These are phyloP conservation scores for Pythium folliculosum DNA, from an alignment of 352 stramenopile genomes.

Conservation along the genomic window DNA sequence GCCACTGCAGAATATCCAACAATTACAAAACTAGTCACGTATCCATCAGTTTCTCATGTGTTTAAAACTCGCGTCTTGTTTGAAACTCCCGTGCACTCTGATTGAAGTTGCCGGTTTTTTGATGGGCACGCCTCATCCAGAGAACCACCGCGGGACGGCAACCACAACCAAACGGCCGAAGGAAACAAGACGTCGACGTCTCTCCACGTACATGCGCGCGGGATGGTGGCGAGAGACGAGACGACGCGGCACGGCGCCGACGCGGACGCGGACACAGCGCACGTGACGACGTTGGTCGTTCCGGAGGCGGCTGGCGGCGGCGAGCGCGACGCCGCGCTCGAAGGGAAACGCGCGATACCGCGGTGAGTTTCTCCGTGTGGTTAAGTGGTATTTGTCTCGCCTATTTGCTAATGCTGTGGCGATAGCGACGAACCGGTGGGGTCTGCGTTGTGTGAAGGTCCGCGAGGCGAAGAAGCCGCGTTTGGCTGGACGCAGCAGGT, in stretches of 20 bases:
- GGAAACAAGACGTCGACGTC: background rate
- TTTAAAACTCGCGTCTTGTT: background rate
- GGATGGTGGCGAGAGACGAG: background rate
- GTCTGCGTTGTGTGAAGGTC: background rate
- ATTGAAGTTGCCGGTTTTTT: conserved; percentile 18
- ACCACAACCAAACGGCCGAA: no score
- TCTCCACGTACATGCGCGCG: background rate
- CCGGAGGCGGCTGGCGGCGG: background rate
- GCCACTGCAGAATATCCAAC: background rate
- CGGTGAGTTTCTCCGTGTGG: no score
- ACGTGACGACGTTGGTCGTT: background rate
- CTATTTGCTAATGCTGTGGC: background rate
- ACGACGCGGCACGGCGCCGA: background rate
- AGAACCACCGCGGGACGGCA: background rate
- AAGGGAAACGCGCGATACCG: conserved; percentile 2
- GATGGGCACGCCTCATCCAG: background rate
- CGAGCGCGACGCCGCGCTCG: background rate
- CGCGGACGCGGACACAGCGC: no score
- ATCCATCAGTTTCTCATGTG: conserved; percentile 2
- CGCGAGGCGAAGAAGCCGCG: background rate
- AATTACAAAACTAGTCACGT: background rate
- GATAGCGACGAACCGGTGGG: background rate
- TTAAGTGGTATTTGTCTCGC: no score
- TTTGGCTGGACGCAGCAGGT: conserved; percentile 67
- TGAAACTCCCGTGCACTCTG: conserved; percentile 4